These are phyloP conservation scores for Colletotrichum sp. DNA, from an alignment of 2,329 filamentous ascomycete species.

Conservation along the genomic window DNA sequence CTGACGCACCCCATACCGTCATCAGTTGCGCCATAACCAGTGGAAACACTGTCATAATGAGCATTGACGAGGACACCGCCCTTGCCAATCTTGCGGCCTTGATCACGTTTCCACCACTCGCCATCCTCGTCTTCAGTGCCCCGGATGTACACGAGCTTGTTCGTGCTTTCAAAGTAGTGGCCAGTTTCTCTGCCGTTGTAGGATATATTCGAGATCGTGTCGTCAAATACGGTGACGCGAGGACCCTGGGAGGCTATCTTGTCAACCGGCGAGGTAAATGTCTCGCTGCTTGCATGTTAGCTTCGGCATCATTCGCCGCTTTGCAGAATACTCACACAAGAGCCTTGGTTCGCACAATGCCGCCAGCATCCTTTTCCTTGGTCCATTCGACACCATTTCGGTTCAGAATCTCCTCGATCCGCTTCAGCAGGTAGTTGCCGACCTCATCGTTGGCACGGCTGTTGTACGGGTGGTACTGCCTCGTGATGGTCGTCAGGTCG, in stretches of 20 bases:
- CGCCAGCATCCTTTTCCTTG: conserved; percentile 39
- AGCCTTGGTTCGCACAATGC: conserved; percentile 29
- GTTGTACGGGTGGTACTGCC: conserved; percentile 86
- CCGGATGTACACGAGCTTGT: conserved; percentile 89
- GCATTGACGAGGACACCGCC: conserved; percentile 92
- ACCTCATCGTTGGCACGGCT: conserved; percentile 83
- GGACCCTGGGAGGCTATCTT: conserved; percentile 29
- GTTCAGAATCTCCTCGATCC: conserved; percentile 73
- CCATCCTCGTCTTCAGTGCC: conserved; percentile 77
- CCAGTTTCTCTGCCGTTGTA: conserved; percentile 57
- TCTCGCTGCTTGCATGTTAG: neutral
- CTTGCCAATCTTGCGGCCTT: conserved; percentile 56
- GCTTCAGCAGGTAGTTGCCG: conserved; percentile 74
- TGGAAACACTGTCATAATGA: conserved; percentile 89
- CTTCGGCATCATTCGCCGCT: neutral
- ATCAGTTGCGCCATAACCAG: conserved; percentile 91
- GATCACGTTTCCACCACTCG: conserved; percentile 71
- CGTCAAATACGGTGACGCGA: conserved; percentile 76
- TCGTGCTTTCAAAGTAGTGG: conserved; percentile 87
- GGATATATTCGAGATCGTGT: conserved; percentile 80
- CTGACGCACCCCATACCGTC: conserved; percentile 91
- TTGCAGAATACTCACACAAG: conserved; percentile 10
- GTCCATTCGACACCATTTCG: conserved; percentile 60
- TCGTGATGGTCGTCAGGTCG: conserved; percentile 79
- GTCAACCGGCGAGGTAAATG: neutral